Percentiles rank a stretch among this genome's conserved stretches.
These are phyloP conservation scores for Saturnispora mendoncae DNA, from an alignment of 805 yeast genomes.

Conservation along the genomic window DNA sequence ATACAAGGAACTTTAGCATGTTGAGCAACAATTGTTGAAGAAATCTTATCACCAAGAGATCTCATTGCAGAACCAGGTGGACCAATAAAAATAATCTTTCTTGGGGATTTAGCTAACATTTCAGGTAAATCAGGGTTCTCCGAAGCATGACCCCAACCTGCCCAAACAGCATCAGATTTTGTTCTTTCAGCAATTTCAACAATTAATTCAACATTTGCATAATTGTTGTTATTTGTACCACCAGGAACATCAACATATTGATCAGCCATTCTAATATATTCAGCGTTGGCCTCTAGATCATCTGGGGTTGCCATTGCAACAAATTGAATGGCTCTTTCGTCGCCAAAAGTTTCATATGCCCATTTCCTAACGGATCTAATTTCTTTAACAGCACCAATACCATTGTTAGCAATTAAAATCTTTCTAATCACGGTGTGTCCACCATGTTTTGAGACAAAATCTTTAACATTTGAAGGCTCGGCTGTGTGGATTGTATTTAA, in stretches of 20 bases:
- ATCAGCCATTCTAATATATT: constrained; percentile 98
- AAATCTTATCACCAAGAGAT: constrained; percentile 97
- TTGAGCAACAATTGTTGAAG: constrained; percentile 97
- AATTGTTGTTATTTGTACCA: constrained; percentile 96
- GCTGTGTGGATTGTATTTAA: constrained; percentile 69
- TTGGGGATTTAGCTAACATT: constrained; percentile 84
- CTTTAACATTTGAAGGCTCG: constrained; percentile 69
- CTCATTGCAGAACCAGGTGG: constrained; percentile 99
- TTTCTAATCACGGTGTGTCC: constrained; percentile 94
- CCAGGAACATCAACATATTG: constrained; percentile 98
- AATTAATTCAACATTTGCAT: constrained; percentile 94
- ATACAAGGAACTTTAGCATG: constrained; percentile 98
- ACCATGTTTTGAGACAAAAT: constrained; percentile 73
- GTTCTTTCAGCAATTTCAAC: constrained; percentile 97
- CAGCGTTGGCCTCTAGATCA: constrained; percentile 93
- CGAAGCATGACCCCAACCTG: constrained; percentile 99
- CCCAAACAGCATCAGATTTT: constrained; percentile 98
- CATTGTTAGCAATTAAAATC: constrained; percentile 92
- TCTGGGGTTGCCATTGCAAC: constrained; percentile 99
- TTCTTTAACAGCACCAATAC: constrained; percentile 98
- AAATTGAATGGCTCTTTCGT: constrained; percentile 87
- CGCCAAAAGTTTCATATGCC: constrained; percentile 98
- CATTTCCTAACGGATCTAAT: constrained; percentile 96
- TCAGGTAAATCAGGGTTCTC: constrained; percentile 96
- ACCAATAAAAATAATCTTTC: constrained; percentile 88